Base-by-base conservation (phyloP, 495 filamentous ascomycete species). In the Xylaria intraflava region DNA sequence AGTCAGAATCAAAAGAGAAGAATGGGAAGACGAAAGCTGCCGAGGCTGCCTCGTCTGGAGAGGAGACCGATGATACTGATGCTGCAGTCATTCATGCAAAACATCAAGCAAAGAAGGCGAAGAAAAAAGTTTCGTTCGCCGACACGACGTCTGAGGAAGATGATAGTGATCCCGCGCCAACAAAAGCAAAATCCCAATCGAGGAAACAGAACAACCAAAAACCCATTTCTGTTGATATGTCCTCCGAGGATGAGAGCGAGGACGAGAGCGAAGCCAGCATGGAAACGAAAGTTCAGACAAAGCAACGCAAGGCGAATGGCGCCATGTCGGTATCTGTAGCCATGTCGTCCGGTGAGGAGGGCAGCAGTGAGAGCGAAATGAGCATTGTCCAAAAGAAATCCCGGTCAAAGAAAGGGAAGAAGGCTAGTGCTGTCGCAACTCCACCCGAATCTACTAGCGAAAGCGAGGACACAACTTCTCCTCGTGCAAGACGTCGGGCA, bases 41-140 rank as follows among this genome's bases (percentile, higher is more conserved):
- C 3, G 44, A 7, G 20, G 16, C 22, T 14, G 2, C 31, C n/a
- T 53, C 55, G 0, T 52, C 51, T 7, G 52, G 35, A 3, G 45
- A 58, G 19, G 46, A 46, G n/a, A 55, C 19, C 19, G 56, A 59
- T 9, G 52, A 43, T 35, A 31, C 22, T n/a, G n/a, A n/a, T 29
- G n/a, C 53, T 30, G 39, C 41, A 26, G 22, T 29, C 6, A 43
- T 62, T 10, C 56, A 60, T 22, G 51, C 51, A 10, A 57, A 55
- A 22, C 61, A 60, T 24, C 55, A 58, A 29, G 53, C 54, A 12
- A 59, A 46, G 16, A 57, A 59, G 29, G 29, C 45, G 11, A 49
- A 53, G 26, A 46, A 53, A 30, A 33, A 17, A 14, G 52, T 55
- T 17, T 41, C 52, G n/a, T 55, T 55, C 16, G 38, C 33, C 27